phyloP scores from a whole-genome alignment of 2,329 filamentous ascomycete species.

The Colletotrichum endophyticum region DNA sequence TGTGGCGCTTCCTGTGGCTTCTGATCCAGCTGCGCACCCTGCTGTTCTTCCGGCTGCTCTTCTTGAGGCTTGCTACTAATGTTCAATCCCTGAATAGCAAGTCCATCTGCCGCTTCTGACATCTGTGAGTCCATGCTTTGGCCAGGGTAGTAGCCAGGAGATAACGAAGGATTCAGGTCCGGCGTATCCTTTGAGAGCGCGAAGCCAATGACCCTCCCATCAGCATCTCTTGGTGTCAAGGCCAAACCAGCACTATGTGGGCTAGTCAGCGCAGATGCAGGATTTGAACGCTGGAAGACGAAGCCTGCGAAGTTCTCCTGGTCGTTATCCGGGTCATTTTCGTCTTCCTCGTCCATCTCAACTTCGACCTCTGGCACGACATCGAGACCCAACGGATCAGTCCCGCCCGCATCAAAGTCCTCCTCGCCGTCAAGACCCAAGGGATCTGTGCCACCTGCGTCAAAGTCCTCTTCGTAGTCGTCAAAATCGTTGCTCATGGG shows the following conservation, averaged over 20 bases:
- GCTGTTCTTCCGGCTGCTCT: not conserved
- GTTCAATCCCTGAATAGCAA: slow-evolving; percentile 48
- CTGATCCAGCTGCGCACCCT: not conserved
- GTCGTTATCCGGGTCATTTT: slow-evolving; percentile 55
- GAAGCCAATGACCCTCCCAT: slow-evolving; percentile 62
- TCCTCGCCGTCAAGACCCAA: slow-evolving; percentile 22
- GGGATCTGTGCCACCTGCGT: slow-evolving; percentile 22
- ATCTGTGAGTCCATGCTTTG: slow-evolving; percentile 1
- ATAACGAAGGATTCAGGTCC: slow-evolving; percentile 22
- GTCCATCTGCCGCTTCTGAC: slow-evolving; percentile 34
- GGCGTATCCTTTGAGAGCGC: slow-evolving; percentile 56
- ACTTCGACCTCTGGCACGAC: slow-evolving; percentile 6
- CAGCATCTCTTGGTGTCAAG: slow-evolving; percentile 59
- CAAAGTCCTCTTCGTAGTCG: slow-evolving; percentile 36
- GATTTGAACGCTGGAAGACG: slow-evolving; percentile 60
- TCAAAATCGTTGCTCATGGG: slow-evolving; percentile 60
- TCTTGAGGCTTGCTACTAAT: not conserved
- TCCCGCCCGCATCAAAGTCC: not conserved
- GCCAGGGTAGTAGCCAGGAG: not conserved
- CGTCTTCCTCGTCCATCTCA: slow-evolving; percentile 26
- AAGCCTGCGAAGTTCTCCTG: slow-evolving; percentile 68
- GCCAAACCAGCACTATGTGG: slow-evolving; percentile 52
- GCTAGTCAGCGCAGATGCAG: slow-evolving; percentile 54
- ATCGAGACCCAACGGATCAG: not conserved
- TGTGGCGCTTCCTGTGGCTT: slow-evolving; percentile 5